Base-by-base conservation (phyloP, 108 stramenopile species). In the Skeletonema marinoi region DNA sequence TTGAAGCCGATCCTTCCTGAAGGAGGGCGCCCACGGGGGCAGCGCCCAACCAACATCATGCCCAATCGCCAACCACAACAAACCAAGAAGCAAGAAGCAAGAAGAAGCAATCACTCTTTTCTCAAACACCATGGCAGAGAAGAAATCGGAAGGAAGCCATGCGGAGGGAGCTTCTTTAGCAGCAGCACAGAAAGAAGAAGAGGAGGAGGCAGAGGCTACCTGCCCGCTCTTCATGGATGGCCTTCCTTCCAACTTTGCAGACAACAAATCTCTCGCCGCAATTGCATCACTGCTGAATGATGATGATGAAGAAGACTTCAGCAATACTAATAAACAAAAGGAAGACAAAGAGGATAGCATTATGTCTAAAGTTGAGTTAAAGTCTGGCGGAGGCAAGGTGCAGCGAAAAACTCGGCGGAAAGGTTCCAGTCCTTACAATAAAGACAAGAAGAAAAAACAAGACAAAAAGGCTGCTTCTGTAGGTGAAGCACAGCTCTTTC, bases 171-270 rank as follows among this genome's bases (percentile, higher is more conserved):
- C 7, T 4, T 25, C 25, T 10, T 25, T 6, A 56, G 19, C 54
- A 56, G 19, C 21, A 56, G 1, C 2, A 7, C 7, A 56, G 8
- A 1, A 8, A 56, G 54, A 56, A 56, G 54, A 21, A 56, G 54
- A 21, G 4, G 54, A 19, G 8, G 21, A 56, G 19, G 54, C 6
- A 2, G 25, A 4, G 6, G 3, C 54, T 17, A 25, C 25, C 8
- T 89, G 89, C 60, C 93, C 93, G 5, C 78, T 94, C 7, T 94
- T 94, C 77, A 92, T 92, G 90, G 75, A 84, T 32, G 80, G 85
- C 42, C 65, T 94, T 14, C 93, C 90, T 1, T 65, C 54, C 2
- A 78, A 94, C 60, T 94, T 94, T 73, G 60, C 76, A 5, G 41
- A 83, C 3, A 91, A 94, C 75, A 51, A 87, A 6, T 74, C 81